phyloP scores from a whole-genome alignment of 2,329 filamentous ascomycete genomes.

The Volutella citrinella region DNA sequence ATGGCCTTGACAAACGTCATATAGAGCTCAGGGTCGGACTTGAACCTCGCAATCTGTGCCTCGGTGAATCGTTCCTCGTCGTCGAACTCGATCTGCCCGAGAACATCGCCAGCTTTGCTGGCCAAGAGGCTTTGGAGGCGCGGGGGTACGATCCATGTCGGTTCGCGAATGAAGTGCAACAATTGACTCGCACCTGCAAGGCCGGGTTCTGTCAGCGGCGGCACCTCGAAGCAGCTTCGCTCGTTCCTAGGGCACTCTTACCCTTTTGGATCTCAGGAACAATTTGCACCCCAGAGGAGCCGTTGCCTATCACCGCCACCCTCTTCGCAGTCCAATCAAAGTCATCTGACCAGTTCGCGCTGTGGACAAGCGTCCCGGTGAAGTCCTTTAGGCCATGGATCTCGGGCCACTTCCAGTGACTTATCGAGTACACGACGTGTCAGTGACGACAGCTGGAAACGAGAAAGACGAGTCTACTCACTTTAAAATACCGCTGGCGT shows the following conservation, averaged over 20 bases:
- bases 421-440: too few relatives aligned
- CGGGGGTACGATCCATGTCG: slow-evolving; percentile 6
- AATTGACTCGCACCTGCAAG: neutral
- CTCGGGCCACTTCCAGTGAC: slow-evolving; percentile 11
- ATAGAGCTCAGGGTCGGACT: slow-evolving; percentile 5
- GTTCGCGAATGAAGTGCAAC: slow-evolving; percentile 6
- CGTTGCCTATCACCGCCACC: slow-evolving; percentile 10
- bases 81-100: slow-evolving; percentile 5
- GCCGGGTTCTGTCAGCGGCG: neutral
- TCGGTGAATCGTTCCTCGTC: slow-evolving; percentile 1
- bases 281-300: slow-evolving; percentile 13
- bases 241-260: neutral
- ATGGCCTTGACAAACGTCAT: slow-evolving; percentile 4
- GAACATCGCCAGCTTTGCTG: neutral
- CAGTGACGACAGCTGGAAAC: too few relatives aligned
- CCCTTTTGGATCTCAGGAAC: slow-evolving; percentile 6
- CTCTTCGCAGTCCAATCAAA: slow-evolving; percentile 3
- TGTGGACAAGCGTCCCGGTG: slow-evolving; percentile 9
- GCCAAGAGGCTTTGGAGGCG: slow-evolving; percentile 3
- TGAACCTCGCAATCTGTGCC: slow-evolving; percentile 4
- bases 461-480: too few relatives aligned
- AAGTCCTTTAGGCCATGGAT: slow-evolving; percentile 8
- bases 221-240: neutral
- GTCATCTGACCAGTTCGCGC: slow-evolving; percentile 3
- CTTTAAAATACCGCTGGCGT: slow-evolving; percentile 9